Evolutionary conservation across 2,329 filamentous ascomycete genomes (phyloP), one percentile per base, ranked within the genome.

Genomic region (Ophiostoma ulmi): DNA sequence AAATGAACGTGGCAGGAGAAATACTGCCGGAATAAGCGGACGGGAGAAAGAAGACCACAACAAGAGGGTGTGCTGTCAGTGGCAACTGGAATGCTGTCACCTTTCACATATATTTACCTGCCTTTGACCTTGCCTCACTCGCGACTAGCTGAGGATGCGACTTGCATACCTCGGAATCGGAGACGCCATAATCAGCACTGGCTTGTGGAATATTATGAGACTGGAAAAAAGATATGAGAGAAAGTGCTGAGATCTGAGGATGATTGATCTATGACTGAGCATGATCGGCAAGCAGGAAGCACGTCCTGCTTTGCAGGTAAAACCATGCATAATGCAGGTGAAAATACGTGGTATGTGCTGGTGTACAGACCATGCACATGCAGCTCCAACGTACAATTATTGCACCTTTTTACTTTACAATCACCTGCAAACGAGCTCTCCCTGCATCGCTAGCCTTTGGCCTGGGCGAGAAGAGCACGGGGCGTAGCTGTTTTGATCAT

Each of bases 401-500:
- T 5, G 41, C 41, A 44, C 11, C 5, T 7, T n/a, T 17, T n/a
- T 17, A 20, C 44, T 20, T 48, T 5, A 17, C 44, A n/a, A 20
- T n/a, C 44, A 48, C 52, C 26, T 26, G 52, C 52, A 58, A 31
- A 58, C 22, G 52, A 63, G 58, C 58, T 35, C 58, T 63, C 58
- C 58, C 26, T 63, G 58, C 58, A 17, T 63, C 26, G 20, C 58
- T 63, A 20, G 58, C 58, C 14, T 26, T 17, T 61, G 55, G 52
- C 52, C n/a, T 31, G 5, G 26, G 26, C 58, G 58, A 58, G n/a
- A 58, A 61, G 58, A 14, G 58, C 58, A 63, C 58, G 58, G 58
- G 58, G 58, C 58, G 58, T 63, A 63, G 58, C 58, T 35, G 11
- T 63, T 63, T 63, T 17, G 26, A 63, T 36, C 58, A 35, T 63